Evolutionary conservation across 805 yeast species (phyloP), one percentile per base, ranked within the genome.

Genomic region (Wickerhamomyces sydowiorum): DNA sequence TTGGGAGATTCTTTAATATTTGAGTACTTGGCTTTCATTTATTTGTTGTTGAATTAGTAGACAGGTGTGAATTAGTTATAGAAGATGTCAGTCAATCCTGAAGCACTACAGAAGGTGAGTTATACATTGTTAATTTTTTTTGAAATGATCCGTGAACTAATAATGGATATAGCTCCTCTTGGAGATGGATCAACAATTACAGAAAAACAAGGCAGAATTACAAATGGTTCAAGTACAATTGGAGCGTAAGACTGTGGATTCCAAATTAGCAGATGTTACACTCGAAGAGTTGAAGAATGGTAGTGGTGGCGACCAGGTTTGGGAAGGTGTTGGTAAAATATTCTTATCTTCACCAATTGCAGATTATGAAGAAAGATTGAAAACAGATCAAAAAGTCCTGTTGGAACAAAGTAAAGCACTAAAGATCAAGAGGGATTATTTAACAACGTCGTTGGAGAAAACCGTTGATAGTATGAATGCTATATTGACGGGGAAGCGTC

Each of bases 261-360:
- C 74, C 50, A 71, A 69, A 51, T 58, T 84, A 37, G 72, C 80
- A 18, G 72, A 73, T 21, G 66, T 76, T 35, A 82, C 95, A 8
- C 62, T 71, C 27, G 57, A 70, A 27, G 85, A 83, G 49, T 66
- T 88, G 38, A 53, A 50, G 38, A 56, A 52, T 21, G 50, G 46
- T 23, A 64, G 73, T 13, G 70, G 66, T 9, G 66, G 66, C 18
- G 72, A 75, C 9, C 57, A 57, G 8, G 90, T 89, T 5, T 89
- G 95, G 93, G 78, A 86, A 57, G 86, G 95, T 5, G 76, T 86
- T 28, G 97, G 97, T 23, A 84, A 83, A 61, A 76, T 87, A 24
- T 85, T 83, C 58, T 63, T 83, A 9, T 36, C 56, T 19, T 70
- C 70, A 5, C 67, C 69, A 22, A 66, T 67, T 3, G 52, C 59